These are phyloP conservation scores for Penicillium sp. DNA, from an alignment of 2,329 filamentous ascomycete species.

Conservation along the genomic window DNA sequence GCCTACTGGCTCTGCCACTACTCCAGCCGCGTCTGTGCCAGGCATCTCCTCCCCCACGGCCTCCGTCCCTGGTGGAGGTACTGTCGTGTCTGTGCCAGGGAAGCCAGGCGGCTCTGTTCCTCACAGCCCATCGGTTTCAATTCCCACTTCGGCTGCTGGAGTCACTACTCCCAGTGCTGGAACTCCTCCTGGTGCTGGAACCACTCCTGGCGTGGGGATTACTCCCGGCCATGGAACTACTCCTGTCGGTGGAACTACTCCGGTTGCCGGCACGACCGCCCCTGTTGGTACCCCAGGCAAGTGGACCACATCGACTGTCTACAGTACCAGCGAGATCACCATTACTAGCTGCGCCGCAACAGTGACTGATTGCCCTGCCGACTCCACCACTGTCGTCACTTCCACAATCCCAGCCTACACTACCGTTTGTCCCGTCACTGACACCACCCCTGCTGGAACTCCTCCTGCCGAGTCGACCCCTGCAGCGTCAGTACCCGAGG, in stretches of 20 bases:
- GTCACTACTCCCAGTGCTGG: conserved; percentile 16
- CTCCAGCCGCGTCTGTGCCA: background rate
- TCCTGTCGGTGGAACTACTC: conserved; percentile 15
- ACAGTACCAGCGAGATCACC: conserved; percentile 41
- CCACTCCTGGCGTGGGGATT: conserved; percentile 10
- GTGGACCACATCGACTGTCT: conserved; percentile 44
- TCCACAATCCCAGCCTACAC: conserved; percentile 10
- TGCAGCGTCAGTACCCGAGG: background rate
- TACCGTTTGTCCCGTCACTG: conserved; percentile 11
- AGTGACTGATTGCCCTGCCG: conserved; percentile 56
- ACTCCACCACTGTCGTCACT: conserved; percentile 32
- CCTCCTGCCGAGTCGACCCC: background rate
- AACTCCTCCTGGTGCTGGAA: conserved; percentile 19
- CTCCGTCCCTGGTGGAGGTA: conserved; percentile 31
- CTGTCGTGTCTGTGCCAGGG: conserved; percentile 20
- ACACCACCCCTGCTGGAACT: conserved; percentile 13
- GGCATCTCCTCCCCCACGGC: conserved; percentile 11
- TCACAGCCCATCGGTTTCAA: background rate
- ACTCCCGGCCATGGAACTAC: conserved; percentile 20
- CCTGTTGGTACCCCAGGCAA: conserved; percentile 12
- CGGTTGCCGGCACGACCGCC: conserved; percentile 20
- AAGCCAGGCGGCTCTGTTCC: background rate
- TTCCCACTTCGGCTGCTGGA: conserved; percentile 8
- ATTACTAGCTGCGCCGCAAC: conserved; percentile 46
- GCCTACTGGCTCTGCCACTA: conserved; percentile 6